Evolutionary conservation across 352 stramenopile species (phyloP).

Genomic region (Aphanomyces invadans): DNA sequence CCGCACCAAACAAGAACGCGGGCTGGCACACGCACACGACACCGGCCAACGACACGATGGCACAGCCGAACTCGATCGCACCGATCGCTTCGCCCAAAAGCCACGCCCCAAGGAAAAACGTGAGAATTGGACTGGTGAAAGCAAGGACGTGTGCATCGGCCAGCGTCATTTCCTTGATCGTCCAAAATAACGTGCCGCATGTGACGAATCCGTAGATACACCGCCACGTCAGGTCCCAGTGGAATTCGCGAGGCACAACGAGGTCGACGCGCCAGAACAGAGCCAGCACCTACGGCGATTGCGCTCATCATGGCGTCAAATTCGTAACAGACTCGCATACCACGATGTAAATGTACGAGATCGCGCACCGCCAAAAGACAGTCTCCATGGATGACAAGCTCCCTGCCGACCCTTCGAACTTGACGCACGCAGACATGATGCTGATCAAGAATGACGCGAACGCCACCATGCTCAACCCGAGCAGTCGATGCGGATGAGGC

Average conservation of each 20-base stretch:
- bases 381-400: constrained; percentile 43
- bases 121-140: constrained; percentile 58
- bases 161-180: constrained; percentile 62
- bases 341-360: constrained; percentile 38
- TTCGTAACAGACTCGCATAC: too few relatives aligned
- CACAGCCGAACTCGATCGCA: constrained; percentile 31
- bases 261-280: constrained; percentile 26
- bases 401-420: constrained; percentile 36
- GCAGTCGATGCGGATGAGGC: background rate
- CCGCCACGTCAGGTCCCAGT: constrained; percentile 49
- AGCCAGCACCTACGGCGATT: constrained; percentile 28
- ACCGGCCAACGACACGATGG: constrained; percentile 34
- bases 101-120: constrained; percentile 49
- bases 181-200: constrained; percentile 58
- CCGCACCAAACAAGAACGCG: constrained; percentile 34
- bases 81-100: constrained; percentile 43
- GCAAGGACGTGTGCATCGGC: constrained; percentile 57
- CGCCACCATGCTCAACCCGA: constrained; percentile 41
- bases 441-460: constrained; percentile 45
- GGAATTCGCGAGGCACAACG: constrained; percentile 32
- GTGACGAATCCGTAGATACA: constrained; percentile 45
- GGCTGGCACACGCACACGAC: constrained; percentile 46
- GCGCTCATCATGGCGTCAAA: too few relatives aligned
- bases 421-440: constrained; percentile 45
- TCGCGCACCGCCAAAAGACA: constrained; percentile 45